These are phyloP conservation scores for Fomes fomentarius DNA, from an alignment of 1,284 basidiomycete genomes.

Conservation along the genomic window DNA sequence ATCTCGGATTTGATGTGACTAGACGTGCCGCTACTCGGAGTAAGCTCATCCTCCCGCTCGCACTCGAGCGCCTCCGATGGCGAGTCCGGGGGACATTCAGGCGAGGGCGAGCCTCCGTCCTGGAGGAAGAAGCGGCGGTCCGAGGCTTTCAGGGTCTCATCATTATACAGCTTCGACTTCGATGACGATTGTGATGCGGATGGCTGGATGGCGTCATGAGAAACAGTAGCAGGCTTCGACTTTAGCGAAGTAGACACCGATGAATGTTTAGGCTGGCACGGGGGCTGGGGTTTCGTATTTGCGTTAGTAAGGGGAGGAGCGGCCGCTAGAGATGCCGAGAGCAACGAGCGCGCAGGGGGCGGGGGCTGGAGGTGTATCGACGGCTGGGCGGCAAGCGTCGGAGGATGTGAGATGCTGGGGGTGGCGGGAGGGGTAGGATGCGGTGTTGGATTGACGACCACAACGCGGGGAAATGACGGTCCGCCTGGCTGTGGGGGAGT, in stretches of 20 bases:
- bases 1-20: conserved; percentile 40
- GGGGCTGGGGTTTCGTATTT: conserved; percentile 19
- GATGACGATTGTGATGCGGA: conserved; percentile 2
- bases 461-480: conserved; percentile 46
- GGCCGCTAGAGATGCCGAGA: conserved; percentile 9
- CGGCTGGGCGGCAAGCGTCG: conserved; percentile 16
- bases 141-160: conserved; percentile 39
- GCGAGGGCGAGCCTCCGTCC: conserved; percentile 42
- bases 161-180: conserved; percentile 18
- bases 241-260: conserved; percentile 6
- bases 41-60: conserved; percentile 21
- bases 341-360: conserved; percentile 25
- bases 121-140: conserved; percentile 49
- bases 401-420: conserved; percentile 35
- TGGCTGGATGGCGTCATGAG: conserved; percentile 13
- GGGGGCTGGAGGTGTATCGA: conserved; percentile 31
- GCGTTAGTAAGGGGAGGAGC: conserved; percentile 4
- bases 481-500: conserved; percentile 29
- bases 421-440: conserved; percentile 62
- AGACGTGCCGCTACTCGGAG: conserved; percentile 41
- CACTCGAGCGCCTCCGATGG: neutral
- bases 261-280: conserved; percentile 11
- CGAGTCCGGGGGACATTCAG: conserved; percentile 31
- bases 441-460: conserved; percentile 58
- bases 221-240: conserved; percentile 1